Base-by-base conservation (phyloP, 2,329 filamentous ascomycete genomes). In the Sclerotinia minor region DNA sequence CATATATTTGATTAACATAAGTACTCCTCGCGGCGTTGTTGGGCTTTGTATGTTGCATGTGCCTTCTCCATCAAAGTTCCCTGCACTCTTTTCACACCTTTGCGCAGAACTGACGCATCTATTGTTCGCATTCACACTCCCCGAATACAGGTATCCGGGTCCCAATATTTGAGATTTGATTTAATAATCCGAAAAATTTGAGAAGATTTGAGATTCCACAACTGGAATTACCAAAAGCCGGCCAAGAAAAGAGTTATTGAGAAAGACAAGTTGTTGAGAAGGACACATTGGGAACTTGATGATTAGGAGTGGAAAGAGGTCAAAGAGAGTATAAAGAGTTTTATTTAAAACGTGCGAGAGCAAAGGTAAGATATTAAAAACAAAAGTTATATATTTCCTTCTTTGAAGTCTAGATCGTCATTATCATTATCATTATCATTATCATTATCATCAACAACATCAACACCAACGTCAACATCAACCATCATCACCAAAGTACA, bases 81-180 rank as follows among this genome's bases (percentile, higher is more conserved):
- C 45, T 63, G 59, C 45, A 50, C 29, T 21, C 44, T 35, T 35
- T 47, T 59, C 24, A 44, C 21, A 49, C 58, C 29, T 55, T 9
- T 49, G 17, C 45, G 24, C 5, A n/a, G 15, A 63, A 35, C 59
- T 38, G 59, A n/a, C 45, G 32, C 59, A 63, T 50, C 59, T 63
- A 6, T 63, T 38, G 47, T 63, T 45, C 29, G 32, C 44, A 38
- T 38, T 47, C n/a, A 52, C n/a, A 24, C 21, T 63, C 59, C 59
- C 58, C n/a, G 15, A 19, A 38, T 35, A 63, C 59, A 50, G 45
- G 59, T 61, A 61, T 24, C 45, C 45, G 45, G 59, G 59, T 61
- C 45, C 41, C 45, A 38, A 50, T 26, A 35, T 38, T 63, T 50
- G 59, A 50, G 21, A 35, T 21, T 50, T 50, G 45, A 21, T 41